A percentile compares a stretch with the other conserved stretches of the same genome.
phyloP scores from a whole-genome alignment of 2,329 filamentous ascomycete species.

The Nemania sp. region DNA sequence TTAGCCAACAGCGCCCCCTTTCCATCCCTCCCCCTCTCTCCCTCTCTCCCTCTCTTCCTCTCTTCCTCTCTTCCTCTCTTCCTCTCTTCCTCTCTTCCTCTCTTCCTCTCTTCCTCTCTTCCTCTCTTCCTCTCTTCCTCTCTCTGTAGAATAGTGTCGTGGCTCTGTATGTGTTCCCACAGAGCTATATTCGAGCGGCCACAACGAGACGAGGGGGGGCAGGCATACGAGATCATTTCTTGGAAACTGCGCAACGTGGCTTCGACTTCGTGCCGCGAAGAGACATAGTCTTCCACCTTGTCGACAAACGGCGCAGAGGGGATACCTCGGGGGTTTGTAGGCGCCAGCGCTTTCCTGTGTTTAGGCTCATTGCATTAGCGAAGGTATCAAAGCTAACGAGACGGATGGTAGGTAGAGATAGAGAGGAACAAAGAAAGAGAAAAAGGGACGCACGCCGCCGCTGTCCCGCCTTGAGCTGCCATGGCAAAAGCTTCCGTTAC shows the following conservation, averaged over 20 bases:
- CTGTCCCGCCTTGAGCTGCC: slow-evolving; percentile 18
- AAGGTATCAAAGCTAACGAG: not conserved
- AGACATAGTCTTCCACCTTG: slow-evolving; percentile 85
- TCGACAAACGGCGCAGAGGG: slow-evolving; percentile 85
- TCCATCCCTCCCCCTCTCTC: not conserved
- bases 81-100: not conserved
- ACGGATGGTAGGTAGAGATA: not conserved
- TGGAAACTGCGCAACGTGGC: slow-evolving; percentile 81
- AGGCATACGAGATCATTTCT: slow-evolving; percentile 85
- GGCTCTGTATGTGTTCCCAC: not conserved
- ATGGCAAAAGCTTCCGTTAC: slow-evolving; percentile 10
- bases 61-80: not conserved
- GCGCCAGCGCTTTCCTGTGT: slow-evolving; percentile 53
- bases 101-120: not conserved
- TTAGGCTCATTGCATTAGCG: slow-evolving; percentile 3
- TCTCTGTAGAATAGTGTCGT: not conserved
- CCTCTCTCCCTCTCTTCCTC: not conserved
- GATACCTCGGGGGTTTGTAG: slow-evolving; percentile 81
- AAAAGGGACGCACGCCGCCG: slow-evolving; percentile 12
- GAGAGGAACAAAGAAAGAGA: no score
- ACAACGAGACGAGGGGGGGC: slow-evolving; percentile 19
- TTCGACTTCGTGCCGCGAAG: slow-evolving; percentile 78
- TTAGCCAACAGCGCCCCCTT: not conserved
- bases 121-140: not conserved
- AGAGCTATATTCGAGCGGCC: not conserved